Base-by-base conservation (phyloP, 768 basidiomycete species). In the Pilatotrama ljubarskyi region DNA sequence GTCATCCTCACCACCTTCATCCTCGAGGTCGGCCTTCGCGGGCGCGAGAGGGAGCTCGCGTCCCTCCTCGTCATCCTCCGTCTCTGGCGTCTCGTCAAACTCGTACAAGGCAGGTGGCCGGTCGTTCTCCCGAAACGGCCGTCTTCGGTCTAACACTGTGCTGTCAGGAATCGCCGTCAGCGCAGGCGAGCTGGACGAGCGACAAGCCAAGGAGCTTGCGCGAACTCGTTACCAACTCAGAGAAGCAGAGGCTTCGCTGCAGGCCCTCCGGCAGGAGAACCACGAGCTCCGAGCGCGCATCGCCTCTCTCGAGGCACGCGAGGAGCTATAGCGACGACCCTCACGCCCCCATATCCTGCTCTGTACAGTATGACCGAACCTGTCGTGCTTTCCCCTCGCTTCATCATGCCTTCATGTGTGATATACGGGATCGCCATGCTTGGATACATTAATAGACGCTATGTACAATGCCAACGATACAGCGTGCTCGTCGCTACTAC, bases 71-170 rank as follows among this genome's bases (percentile, higher is more conserved):
- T 93, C 41, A 74, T 88, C 18, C 75, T 93, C 26, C 91, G 91
- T 72, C 71, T 93, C 14, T 92, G 92, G 91, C 80, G 91, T 24
- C 75, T 93, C 32, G 82, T 93, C 24, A 91, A 92, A 69, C 77
- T 93, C 13, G 85, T 91, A 10, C 81, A 81, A 72, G 83, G 82
- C 82, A 57, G 67, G 72, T 51, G 6, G 24, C 24, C 18, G 6
- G 14, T 53, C 43, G 29, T n/a, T n/a, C n/a, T n/a, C n/a, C n/a
- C n/a, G n/a, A n/a, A n/a, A n/a, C n/a, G n/a, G n/a, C n/a, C n/a
- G n/a, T n/a, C n/a, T n/a, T n/a, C n/a, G n/a, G n/a, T 37, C 40
- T 41, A 11, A 22, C 22, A 55, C 46, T 14, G 17, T 24, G 38
- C 18, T 40, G 51, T 9, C 53, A 90, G 90, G 90, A 42, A 82